Evolutionary conservation across 805 yeast genomes (phyloP), one percentile per base, ranked within the genome.

Genomic region (Spathaspora girioi): DNA sequence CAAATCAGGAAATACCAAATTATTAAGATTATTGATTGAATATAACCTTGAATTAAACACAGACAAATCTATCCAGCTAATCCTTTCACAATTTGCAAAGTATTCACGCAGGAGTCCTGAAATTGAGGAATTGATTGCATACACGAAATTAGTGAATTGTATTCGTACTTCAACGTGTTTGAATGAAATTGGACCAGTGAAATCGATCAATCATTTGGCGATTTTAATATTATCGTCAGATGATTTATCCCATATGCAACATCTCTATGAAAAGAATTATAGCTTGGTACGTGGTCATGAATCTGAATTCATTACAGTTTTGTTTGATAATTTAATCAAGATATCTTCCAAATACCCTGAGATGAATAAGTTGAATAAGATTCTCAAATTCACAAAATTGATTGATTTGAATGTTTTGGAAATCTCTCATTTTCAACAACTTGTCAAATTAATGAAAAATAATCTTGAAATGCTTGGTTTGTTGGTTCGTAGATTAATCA

Each of bases 361-460:
- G 20, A 23, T 47, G 14, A 46, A 56, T n/a, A 61, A 57, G 18
- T 69, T 69, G 38, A 61, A 60, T 17, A 54, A 56, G 3, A 49
- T 61, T 12, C 43, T 67, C 46, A 65, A 59, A 46, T 59, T 68
- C 27, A 63, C 69, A 51, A 60, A 63, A 41, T 43, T 59, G 11
- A 49, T 62, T 3, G 49, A 54, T 3, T 48, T 64, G 44, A 57
- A 50, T 12, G 46, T 50, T 14, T 48, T 73, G 18, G 56, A 66
- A 1, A 55, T 59, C 4, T 54, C 53, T 8, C 65, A 67, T 26
- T 61, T 73, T 40, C 35, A 47, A 7, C 53, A 52, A 10, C 46
- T 71, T 2, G 59, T 73, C 31, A 51, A 59, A 26, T 58, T 70
- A 14, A 61, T 73, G 48, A 56, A 71, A 0, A 41, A 51, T 1